Percentiles rank a stretch among this genome's conserved stretches.
These are phyloP conservation scores for Candida caryicola DNA, from an alignment of 805 yeast species.

Conservation along the genomic window DNA sequence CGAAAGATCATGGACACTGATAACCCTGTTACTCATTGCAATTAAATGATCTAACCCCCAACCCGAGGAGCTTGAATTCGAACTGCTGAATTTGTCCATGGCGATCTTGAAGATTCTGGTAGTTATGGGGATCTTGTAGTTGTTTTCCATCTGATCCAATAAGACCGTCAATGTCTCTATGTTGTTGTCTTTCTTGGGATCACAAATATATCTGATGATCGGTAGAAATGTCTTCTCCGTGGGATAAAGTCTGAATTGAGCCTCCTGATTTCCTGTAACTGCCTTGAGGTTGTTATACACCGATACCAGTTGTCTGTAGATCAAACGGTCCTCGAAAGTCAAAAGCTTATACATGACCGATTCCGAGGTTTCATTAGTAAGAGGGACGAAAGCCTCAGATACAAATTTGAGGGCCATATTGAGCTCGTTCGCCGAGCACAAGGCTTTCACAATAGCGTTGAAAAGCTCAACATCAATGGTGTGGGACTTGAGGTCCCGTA, in stretches of 20 bases:
- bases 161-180: conserved; percentile 4
- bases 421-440: conserved; percentile 9
- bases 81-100: conserved; percentile 14
- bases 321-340: conserved; percentile 19
- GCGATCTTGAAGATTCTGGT: conserved; percentile 25
- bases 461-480: conserved; percentile 18
- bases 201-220: conserved; percentile 12
- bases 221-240: conserved; percentile 25
- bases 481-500: background rate
- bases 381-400: conserved; percentile 4
- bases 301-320: conserved; percentile 14
- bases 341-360: conserved; percentile 19
- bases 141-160: conserved; percentile 17
- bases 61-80: background rate
- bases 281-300: conserved; percentile 15
- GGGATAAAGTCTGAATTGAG: conserved; percentile 16
- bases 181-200: background rate
- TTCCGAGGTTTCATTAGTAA: conserved; percentile 7
- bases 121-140: conserved; percentile 30
- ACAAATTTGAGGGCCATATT: conserved; percentile 13
- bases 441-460: conserved; percentile 16
- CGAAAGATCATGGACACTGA: conserved; percentile 14
- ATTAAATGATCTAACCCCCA: conserved; percentile 11
- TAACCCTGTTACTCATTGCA: conserved; percentile 12
- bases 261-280: conserved; percentile 10